These are phyloP conservation scores for Tubosaeta brunneosetosa DNA, from an alignment of 768 basidiomycete genomes.

Conservation along the genomic window DNA sequence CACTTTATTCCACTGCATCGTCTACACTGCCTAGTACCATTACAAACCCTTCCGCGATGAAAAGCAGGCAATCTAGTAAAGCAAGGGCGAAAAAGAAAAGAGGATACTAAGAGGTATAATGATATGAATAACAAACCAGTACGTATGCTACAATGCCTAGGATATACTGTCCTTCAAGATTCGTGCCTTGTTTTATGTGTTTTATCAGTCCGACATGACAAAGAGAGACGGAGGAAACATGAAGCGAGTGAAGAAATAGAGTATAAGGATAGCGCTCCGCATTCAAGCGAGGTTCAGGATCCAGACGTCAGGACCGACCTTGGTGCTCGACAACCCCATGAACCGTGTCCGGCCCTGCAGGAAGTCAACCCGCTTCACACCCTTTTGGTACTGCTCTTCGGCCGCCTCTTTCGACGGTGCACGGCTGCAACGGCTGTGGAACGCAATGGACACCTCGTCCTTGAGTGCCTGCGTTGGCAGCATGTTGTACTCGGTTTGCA, in stretches of 20 bases:
- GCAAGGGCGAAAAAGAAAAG: neutral
- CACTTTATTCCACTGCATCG: constrained; percentile 1
- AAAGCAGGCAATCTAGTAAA: neutral
- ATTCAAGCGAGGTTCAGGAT: constrained; percentile 25
- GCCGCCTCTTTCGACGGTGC: constrained; percentile 28
- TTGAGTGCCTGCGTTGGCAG: constrained; percentile 32
- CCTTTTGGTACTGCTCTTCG: constrained; percentile 41
- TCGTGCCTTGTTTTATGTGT: constrained; percentile 2
- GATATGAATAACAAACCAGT: constrained; percentile 19
- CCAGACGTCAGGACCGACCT: constrained; percentile 36
- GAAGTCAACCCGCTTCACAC: constrained; percentile 54
- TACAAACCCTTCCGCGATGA: constrained; percentile 7
- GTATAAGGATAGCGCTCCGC: constrained; percentile 23
- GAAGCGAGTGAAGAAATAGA: constrained; percentile 7
- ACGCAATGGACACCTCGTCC: constrained; percentile 40
- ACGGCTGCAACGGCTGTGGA: constrained; percentile 36
- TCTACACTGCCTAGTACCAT: constrained; percentile 17
- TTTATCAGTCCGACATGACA: constrained; percentile 14
- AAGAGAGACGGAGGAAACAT: neutral
- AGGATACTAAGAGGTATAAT: constrained; percentile 16
- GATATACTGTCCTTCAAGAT: constrained; percentile 2
- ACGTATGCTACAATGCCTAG: constrained; percentile 23
- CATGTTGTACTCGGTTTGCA: constrained; percentile 36
- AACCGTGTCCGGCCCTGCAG: constrained; percentile 40
- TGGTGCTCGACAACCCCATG: constrained; percentile 42